Base-by-base conservation (phyloP, 352 stramenopile species). In the Phytopythium cucurbitacearum region DNA sequence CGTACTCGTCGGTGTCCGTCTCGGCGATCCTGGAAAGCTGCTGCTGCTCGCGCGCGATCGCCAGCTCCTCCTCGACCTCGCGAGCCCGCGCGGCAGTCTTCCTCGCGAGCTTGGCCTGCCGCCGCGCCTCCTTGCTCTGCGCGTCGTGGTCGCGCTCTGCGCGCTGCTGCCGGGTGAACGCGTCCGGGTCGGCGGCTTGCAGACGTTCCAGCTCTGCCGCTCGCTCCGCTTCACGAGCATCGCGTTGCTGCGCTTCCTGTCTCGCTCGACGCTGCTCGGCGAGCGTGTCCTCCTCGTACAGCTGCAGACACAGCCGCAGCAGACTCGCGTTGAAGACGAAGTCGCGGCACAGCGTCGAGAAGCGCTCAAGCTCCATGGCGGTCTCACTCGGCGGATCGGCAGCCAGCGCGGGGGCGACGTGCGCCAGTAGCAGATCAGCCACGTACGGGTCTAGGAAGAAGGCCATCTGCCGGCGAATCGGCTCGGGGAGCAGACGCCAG, bases 401-500 rank as follows among this genome's bases (percentile, higher is more conserved):
- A 21, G 77, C 60, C 6, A 83, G 49, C n/a, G 44, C 52, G 4
- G 76, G 63, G 11, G 66, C 65, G 7, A 84, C 46, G 21, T 86
- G 67, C 7, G 37, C 51, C 3, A 89, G 54, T 48, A 87, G 55
- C 45, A 88, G 74, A 5, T 92, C 76, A 33, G 67, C 63, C 3
- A 92, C 76, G 51, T 88, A 90, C 16, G 71, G 57, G 53, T 92
- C 82, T 4, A 70, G 49, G 39, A 92, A 73, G 59, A 71, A 80
- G 7, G 73, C 73, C 34, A 87, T 63, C 7, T 56, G 65, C 42
- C 81, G 67, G 15, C 67, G 68, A 50, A 73, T 72, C 10, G 60
- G 43, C 8, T 83, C 71, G 4, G 82, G 76, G 4, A 92, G 53
- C 7, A 69, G 53, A 5, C 69, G 60, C 80, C 82, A 92, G 10